phyloP scores from a whole-genome alignment of 495 filamentous ascomycete species.

The Hypoxylon subgilvum region DNA sequence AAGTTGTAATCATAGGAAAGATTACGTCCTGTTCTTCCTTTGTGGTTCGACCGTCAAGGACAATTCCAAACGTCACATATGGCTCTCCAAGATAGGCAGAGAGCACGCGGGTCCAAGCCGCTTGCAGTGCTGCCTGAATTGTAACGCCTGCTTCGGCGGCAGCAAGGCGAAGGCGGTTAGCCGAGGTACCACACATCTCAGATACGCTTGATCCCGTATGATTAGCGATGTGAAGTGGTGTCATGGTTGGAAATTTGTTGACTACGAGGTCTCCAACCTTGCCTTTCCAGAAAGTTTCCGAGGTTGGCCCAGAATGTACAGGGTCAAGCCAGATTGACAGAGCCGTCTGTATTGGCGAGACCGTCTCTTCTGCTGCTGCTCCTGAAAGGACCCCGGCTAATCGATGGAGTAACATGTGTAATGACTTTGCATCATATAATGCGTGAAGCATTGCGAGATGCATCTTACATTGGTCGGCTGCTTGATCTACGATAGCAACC shows the following conservation, averaged over 20 bases:
- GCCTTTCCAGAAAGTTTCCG: constrained; percentile 66
- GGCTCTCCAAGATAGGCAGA: constrained; percentile 73
- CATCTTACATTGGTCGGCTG: constrained; percentile 45
- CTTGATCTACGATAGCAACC: constrained; percentile 28
- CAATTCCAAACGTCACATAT: constrained; percentile 72
- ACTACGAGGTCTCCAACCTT: constrained; percentile 58
- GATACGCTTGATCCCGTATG: constrained; percentile 48
- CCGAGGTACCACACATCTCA: constrained; percentile 44
- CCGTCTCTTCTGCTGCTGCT: background rate
- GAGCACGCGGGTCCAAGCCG: constrained; percentile 74
- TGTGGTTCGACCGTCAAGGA: constrained; percentile 71
- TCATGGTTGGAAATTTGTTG: constrained; percentile 72
- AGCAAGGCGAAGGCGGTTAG: constrained; percentile 55
- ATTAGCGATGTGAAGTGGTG: constrained; percentile 59
- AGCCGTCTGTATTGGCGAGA: constrained; percentile 46
- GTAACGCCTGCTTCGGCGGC: constrained; percentile 65
- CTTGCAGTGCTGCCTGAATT: constrained; percentile 72
- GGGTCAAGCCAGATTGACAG: constrained; percentile 61
- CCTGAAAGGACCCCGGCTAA: constrained; percentile 43
- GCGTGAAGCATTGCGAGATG: constrained; percentile 68
- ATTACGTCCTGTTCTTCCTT: constrained; percentile 57
- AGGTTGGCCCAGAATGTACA: constrained; percentile 39
- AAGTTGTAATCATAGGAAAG: constrained; percentile 76
- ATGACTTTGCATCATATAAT: constrained; percentile 76
- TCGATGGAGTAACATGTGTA: constrained; percentile 65